Conservation (phyloP, 345 rosid genomes). For the Aquilaria malaccensis region DNA sequence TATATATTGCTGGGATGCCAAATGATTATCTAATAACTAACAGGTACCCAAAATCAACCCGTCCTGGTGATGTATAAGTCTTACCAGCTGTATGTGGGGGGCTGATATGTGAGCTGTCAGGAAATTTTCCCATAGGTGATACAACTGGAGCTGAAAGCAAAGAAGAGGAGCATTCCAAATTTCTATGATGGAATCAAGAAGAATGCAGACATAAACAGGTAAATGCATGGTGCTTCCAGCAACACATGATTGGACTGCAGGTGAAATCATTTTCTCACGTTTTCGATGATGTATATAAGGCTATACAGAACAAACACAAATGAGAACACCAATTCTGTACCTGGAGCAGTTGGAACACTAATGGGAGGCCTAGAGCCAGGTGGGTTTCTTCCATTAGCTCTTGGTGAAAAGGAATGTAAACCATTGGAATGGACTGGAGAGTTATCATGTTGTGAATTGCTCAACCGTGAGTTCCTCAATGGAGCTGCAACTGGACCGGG, state of each 20-base stretch:
- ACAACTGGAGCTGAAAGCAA: constrained; percentile 19
- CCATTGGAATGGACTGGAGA: constrained; percentile 13
- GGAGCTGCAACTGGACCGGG: constrained; percentile 18
- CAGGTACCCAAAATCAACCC: too few species aligned
- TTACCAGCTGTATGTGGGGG: constrained; percentile 16
- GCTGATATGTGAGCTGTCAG: constrained; percentile 26
- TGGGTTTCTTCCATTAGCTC: constrained; percentile 11
- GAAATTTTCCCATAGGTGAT: constrained; percentile 24
- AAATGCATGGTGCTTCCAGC: constrained; percentile 11
- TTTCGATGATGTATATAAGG: not conserved
- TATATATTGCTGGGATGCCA: too few species aligned
- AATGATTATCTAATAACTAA: too few species aligned
- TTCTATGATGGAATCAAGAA: too few species aligned
- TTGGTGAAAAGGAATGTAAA: constrained; percentile 15
- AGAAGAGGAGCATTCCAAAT: too few species aligned
- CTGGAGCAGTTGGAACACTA: constrained; percentile 9
- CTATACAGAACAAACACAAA: not conserved
- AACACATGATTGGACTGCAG: constrained; percentile 14
- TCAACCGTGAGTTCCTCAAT: not conserved
- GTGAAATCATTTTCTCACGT: constrained; percentile 13
- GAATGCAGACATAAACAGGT: not conserved
- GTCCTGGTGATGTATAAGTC: too few species aligned
- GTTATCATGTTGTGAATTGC: constrained; percentile 6
- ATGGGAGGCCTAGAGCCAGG: constrained; percentile 13
- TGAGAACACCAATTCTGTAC: not conserved